Evolutionary conservation across 140 eudicot genomes (phyloP).

Genomic region (Cichorium intybus): DNA sequence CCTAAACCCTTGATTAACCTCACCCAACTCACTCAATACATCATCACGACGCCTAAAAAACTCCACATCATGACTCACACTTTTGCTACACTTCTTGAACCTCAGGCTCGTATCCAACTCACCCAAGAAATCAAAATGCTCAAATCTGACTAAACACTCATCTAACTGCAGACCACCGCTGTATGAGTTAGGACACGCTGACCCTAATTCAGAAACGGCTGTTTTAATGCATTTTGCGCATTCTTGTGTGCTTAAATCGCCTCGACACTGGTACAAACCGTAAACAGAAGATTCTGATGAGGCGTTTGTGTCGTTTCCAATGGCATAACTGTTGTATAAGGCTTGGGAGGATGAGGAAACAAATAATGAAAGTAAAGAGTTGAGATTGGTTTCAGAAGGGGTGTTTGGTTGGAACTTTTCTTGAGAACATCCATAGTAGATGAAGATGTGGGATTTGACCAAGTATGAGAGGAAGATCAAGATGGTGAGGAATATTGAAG

Average conservation of each 20-base stretch:
- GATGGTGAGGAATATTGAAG: constrained; percentile 36
- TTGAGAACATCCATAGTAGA: constrained; percentile 71
- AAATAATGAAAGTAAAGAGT: constrained; percentile 56
- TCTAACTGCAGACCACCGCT: constrained; percentile 73
- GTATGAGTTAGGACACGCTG: constrained; percentile 61
- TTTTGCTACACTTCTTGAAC: constrained; percentile 60
- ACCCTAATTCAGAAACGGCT: constrained; percentile 40
- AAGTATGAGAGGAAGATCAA: constrained; percentile 20
- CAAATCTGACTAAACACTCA: constrained; percentile 68
- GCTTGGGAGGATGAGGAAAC: constrained; percentile 63
- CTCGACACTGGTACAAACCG: constrained; percentile 91
- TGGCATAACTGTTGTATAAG: constrained; percentile 48
- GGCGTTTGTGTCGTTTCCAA: constrained; percentile 48
- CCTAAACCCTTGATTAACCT: constrained; percentile 48
- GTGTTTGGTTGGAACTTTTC: constrained; percentile 74
- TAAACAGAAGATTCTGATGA: constrained; percentile 36
- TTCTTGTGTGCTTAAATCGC: constrained; percentile 49
- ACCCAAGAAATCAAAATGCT: constrained; percentile 58
- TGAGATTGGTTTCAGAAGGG: constrained; percentile 59
- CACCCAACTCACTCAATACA: constrained; percentile 47
- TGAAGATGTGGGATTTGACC: constrained; percentile 52
- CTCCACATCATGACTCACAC: constrained; percentile 45
- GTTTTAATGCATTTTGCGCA: constrained; percentile 60
- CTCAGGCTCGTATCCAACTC: constrained; percentile 45
- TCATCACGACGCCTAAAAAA: constrained; percentile 54